Conservation (phyloP, 345 rosid genomes). For the Mallotus nudiflorus region DNA sequence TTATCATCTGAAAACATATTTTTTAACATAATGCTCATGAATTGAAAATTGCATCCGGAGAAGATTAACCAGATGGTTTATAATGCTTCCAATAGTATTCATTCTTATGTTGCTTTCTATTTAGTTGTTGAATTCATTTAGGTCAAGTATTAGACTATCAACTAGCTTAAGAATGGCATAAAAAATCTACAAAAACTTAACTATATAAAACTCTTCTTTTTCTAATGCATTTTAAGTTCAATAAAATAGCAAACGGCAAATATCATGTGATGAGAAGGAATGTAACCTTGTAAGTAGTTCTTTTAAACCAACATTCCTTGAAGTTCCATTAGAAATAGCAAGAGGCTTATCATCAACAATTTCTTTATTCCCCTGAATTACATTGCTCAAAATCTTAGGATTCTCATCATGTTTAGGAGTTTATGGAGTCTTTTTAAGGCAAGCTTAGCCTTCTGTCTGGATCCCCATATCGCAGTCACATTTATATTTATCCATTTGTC, state of each 20-base stretch:
- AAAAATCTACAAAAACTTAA: background rate
- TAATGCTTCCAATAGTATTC: background rate
- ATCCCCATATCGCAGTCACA: constrained; percentile 41
- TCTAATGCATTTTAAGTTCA: constrained; percentile 6
- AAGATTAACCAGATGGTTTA: background rate
- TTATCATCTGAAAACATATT: background rate
- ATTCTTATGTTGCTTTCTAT: background rate
- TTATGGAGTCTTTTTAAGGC: constrained; percentile 28
- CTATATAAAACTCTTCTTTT: background rate
- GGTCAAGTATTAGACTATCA: background rate
- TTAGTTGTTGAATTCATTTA: background rate
- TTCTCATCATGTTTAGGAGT: constrained; percentile 27
- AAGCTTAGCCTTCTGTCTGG: constrained; percentile 38
- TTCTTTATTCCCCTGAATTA: constrained; percentile 20
- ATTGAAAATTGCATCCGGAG: constrained; percentile 1
- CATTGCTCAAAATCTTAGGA: constrained; percentile 19
- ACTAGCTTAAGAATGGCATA: background rate
- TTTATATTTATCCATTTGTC: constrained; percentile 43
- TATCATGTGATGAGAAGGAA: constrained; percentile 18
- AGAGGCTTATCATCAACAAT: constrained; percentile 31
- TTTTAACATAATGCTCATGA: background rate
- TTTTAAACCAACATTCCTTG: constrained; percentile 43
- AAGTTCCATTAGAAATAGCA: constrained; percentile 24
- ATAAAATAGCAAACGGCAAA: constrained; percentile 3
- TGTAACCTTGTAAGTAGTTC: constrained; percentile 65